These are phyloP conservation scores for Bjerkandera adusta DNA, from an alignment of 1,284 basidiomycete species.

Conservation along the genomic window DNA sequence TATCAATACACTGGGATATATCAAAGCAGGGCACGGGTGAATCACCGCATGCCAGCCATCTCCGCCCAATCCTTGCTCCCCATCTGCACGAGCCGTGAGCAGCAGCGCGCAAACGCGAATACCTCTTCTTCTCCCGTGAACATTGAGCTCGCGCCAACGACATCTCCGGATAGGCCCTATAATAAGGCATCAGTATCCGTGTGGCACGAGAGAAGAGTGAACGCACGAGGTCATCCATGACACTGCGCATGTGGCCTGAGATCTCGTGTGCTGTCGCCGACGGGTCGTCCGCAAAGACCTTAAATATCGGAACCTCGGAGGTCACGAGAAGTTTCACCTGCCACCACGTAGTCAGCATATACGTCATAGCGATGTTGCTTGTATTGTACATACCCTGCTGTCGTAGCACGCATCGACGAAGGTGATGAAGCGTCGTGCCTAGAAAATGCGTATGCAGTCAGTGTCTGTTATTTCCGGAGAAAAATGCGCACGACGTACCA, in stretches of 20 bases:
- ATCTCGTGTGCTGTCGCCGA: slow-evolving; percentile 40
- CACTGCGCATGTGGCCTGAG: slow-evolving; percentile 80
- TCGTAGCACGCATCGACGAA: slow-evolving; percentile 97
- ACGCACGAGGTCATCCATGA: slow-evolving; percentile 88
- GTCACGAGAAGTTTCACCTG: slow-evolving; percentile 88
- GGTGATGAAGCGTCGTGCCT: slow-evolving; percentile 95
- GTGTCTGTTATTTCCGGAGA: background rate
- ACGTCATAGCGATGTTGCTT: background rate
- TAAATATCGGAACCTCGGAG: slow-evolving; percentile 86
- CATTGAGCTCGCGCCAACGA: slow-evolving; percentile 80
- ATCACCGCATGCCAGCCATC: slow-evolving; percentile 40
- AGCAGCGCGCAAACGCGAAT: slow-evolving; percentile 93
- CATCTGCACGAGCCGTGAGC: slow-evolving; percentile 90
- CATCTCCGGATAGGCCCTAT: slow-evolving; percentile 75
- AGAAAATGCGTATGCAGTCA: background rate
- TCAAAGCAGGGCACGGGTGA: background rate
- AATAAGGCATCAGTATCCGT: slow-evolving; percentile 1
- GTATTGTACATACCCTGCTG: slow-evolving; percentile 72
- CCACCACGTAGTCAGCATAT: background rate
- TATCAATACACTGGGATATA: slow-evolving; percentile 1
- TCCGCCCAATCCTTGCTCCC: slow-evolving; percentile 84
- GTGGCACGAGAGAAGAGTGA: background rate
- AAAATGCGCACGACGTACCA: slow-evolving; percentile 44
- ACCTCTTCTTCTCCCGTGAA: slow-evolving; percentile 94
- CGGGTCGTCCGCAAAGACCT: slow-evolving; percentile 81